Evolutionary conservation across 2,329 filamentous ascomycete genomes (phyloP), one percentile per base, ranked within the genome.

Genomic region (Colletotrichum viniferum): DNA sequence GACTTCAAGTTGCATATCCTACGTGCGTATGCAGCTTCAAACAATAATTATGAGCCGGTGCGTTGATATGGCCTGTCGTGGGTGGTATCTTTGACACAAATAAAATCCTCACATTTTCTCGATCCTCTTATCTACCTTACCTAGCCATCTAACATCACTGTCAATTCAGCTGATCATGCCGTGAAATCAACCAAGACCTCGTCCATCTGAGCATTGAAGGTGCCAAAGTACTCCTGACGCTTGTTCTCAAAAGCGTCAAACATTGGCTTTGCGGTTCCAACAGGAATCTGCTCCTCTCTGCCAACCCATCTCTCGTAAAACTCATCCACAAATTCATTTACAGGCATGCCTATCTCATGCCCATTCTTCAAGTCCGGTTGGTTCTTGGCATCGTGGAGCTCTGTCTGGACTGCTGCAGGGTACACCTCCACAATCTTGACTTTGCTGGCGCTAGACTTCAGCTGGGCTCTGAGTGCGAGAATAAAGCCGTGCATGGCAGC

Each of bases 291-390:
- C 58, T 87, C 85, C n/a, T 86, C 83, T 6, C 86, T 86, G 3
- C 77, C 77, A 4, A 78, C 74, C 60, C 90, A 78, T 3, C 83
- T 86, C 7, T 80, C 78, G 82, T 86, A 90, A 7, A 86, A 85
- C 77, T 86, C 85, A 1, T 89, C 83, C 2, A 81, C 83, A 76
- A 87, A 91, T 28, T 84, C 79, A 1, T 18, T 80, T 36, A 86
- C 78, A 2, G 83, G 81, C 77, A 86, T 84, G 0, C 85, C 85
- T 38, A 85, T 73, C 28, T 38, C 28, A 30, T 68, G 63, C 10
- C 56, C 55, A n/a, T 68, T 73, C 30, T 73, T 68, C 64, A 73
- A 68, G 18, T 62, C 55, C 3, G 56, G 64, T 24, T 73, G 70
- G 18, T 69, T 32, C 38, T 69, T 69, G 3, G 64, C 56, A 36